A percentile compares a stretch with the other conserved stretches of the same genome.
Conservation (phyloP, 768 basidiomycete species). For the Hypholoma fasciculare region DNA sequence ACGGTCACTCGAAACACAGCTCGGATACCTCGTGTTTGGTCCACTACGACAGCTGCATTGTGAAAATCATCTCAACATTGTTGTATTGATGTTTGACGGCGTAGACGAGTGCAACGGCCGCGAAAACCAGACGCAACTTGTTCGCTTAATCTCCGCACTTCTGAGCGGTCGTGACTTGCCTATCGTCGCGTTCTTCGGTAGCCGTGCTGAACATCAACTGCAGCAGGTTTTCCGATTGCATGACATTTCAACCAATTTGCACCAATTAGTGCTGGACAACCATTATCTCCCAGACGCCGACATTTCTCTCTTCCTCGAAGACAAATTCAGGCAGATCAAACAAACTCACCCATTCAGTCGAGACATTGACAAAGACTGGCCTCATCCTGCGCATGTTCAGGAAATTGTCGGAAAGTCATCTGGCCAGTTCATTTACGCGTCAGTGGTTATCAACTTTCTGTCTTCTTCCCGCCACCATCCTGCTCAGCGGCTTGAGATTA, state of each 20-base stretch:
- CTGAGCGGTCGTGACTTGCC: not conserved
- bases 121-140: not conserved
- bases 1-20: not conserved
- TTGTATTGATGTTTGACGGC: slow-evolving; percentile 17
- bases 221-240: not conserved
- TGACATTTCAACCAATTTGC: not conserved
- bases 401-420: slow-evolving; percentile 1
- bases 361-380: not conserved
- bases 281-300: not conserved
- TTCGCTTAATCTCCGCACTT: not conserved
- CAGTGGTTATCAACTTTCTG: slow-evolving; percentile 1
- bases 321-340: not conserved
- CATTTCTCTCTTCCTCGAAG: not conserved
- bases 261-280: not conserved
- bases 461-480: not conserved
- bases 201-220: not conserved
- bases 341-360: not conserved
- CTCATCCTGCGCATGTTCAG: not conserved
- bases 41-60: not conserved
- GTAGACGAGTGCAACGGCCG: slow-evolving; percentile 22
- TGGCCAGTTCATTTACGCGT: slow-evolving; percentile 8
- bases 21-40: not conserved
- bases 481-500: not conserved
- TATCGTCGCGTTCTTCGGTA: not conserved
- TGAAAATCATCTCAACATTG: too few species aligned